Percentiles rank a stretch among this genome's conserved stretches.
phyloP scores from a whole-genome alignment of 2,329 filamentous ascomycete genomes.

The Xylariaceae sp. region DNA sequence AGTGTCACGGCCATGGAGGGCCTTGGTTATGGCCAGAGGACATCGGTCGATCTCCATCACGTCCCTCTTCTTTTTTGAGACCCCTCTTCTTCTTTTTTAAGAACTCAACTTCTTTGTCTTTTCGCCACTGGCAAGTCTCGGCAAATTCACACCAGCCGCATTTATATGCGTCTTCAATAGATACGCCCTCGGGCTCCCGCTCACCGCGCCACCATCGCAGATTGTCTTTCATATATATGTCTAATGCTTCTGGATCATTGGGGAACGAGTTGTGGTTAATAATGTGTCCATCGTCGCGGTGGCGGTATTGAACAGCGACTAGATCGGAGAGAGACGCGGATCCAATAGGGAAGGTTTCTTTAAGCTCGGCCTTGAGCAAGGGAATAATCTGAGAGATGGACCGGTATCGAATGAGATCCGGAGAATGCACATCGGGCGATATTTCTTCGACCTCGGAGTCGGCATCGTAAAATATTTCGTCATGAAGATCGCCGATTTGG shows the following conservation, averaged over 20 bases:
- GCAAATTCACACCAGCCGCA: slow-evolving; percentile 85
- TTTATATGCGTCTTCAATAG: slow-evolving; percentile 86
- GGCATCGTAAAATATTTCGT: slow-evolving; percentile 66
- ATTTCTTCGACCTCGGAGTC: slow-evolving; percentile 33
- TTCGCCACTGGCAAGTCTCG: slow-evolving; percentile 79
- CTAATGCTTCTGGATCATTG: slow-evolving; percentile 69
- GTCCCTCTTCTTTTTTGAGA: not conserved
- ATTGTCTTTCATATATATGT: slow-evolving; percentile 70
- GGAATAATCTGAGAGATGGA: slow-evolving; percentile 55
- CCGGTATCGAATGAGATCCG: slow-evolving; percentile 54
- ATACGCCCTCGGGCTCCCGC: slow-evolving; percentile 74
- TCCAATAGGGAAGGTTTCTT: slow-evolving; percentile 59
- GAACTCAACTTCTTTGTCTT: slow-evolving; percentile 68
- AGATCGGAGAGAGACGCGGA: slow-evolving; percentile 56
- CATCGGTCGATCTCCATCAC: not conserved
- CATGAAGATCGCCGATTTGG: slow-evolving; percentile 73
- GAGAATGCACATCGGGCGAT: slow-evolving; percentile 29
- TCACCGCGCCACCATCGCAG: slow-evolving; percentile 90
- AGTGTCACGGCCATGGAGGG: too few species aligned
- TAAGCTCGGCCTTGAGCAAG: slow-evolving; percentile 55
- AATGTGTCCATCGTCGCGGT: slow-evolving; percentile 58
- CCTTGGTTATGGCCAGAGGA: not conserved
- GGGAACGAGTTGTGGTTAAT: slow-evolving; percentile 67
- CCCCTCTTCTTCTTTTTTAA: slow-evolving; percentile 30
- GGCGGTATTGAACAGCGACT: slow-evolving; percentile 61